phyloP scores from a whole-genome alignment of 2,329 filamentous ascomycete genomes.

The Cladosporium phlei region DNA sequence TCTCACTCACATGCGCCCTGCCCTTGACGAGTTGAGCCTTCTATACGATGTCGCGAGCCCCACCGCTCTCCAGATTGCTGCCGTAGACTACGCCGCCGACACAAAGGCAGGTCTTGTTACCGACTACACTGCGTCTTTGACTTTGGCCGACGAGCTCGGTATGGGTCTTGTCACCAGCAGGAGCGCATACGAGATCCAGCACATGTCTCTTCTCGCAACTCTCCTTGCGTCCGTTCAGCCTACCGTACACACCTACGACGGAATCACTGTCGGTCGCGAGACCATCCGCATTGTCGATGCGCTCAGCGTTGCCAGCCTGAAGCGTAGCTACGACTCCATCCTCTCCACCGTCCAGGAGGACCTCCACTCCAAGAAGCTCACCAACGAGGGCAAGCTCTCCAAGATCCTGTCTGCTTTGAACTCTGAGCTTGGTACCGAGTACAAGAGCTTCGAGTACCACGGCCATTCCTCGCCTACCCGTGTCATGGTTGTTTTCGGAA shows the following conservation, averaged over 20 bases:
- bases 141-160: slow-evolving; percentile 82
- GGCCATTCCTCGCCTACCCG: slow-evolving; percentile 75
- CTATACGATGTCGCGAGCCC: slow-evolving; percentile 90
- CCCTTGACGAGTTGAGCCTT: slow-evolving; percentile 84
- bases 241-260: slow-evolving; percentile 85
- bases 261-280: slow-evolving; percentile 75
- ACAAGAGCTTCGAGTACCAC: slow-evolving; percentile 88
- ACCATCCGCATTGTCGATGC: slow-evolving; percentile 77
- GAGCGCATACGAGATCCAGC: slow-evolving; percentile 86
- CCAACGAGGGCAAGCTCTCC: slow-evolving; percentile 66
- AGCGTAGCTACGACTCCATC: slow-evolving; percentile 64
- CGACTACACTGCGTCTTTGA: slow-evolving; percentile 78
- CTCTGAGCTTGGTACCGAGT: slow-evolving; percentile 86
- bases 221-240: slow-evolving; percentile 72
- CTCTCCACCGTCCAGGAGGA: slow-evolving; percentile 55
- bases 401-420: slow-evolving; percentile 73
- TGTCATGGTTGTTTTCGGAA: slow-evolving; percentile 89
- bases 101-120: slow-evolving; percentile 68
- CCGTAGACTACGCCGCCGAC: slow-evolving; percentile 70
- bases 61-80: slow-evolving; percentile 86
- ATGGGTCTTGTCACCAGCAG: slow-evolving; percentile 79
- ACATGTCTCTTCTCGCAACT: slow-evolving; percentile 88
- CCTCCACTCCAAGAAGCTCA: slow-evolving; percentile 52
- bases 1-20: slow-evolving; percentile 71
- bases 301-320: slow-evolving; percentile 66